These are phyloP conservation scores for Psilocybe mexicana DNA, from an alignment of 1,284 basidiomycete species.

Conservation along the genomic window DNA sequence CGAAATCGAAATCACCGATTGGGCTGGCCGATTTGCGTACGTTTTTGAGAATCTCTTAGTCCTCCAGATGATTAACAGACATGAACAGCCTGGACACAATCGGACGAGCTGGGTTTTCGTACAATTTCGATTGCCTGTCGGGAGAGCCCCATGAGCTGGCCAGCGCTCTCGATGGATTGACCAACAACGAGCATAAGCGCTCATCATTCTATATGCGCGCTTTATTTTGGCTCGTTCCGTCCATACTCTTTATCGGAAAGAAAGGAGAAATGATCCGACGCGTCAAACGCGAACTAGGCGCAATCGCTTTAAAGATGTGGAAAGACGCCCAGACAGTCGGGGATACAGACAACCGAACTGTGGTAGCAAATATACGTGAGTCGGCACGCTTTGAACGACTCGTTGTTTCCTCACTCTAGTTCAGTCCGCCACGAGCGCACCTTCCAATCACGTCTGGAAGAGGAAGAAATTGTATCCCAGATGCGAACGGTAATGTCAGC, in stretches of 20 bases:
- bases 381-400: background rate
- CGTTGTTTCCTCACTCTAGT: background rate
- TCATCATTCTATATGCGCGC: slow-evolving; percentile 65
- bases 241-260: slow-evolving; percentile 52
- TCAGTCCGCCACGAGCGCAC: slow-evolving; percentile 45
- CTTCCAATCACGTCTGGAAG: slow-evolving; percentile 37
- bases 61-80: background rate
- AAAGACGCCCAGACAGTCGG: slow-evolving; percentile 46
- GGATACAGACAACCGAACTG: slow-evolving; percentile 42
- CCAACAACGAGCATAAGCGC: slow-evolving; percentile 55
- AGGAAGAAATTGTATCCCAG: slow-evolving; percentile 54
- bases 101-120: slow-evolving; percentile 55
- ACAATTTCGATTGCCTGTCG: slow-evolving; percentile 53
- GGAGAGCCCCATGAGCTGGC: slow-evolving; percentile 47
- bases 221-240: slow-evolving; percentile 58
- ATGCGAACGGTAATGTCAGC: slow-evolving; percentile 63
- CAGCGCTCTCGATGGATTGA: slow-evolving; percentile 53
- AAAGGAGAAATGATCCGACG: slow-evolving; percentile 57
- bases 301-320: slow-evolving; percentile 51
- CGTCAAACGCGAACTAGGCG: slow-evolving; percentile 50
- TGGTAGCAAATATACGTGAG: slow-evolving; percentile 55
- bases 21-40: slow-evolving; percentile 61
- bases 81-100: slow-evolving; percentile 51
- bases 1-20: slow-evolving; percentile 55
- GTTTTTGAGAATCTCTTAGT: slow-evolving; percentile 16